Evolutionary conservation across 331 rosid genomes (phyloP).

Genomic region (Prunus yedoensis): DNA sequence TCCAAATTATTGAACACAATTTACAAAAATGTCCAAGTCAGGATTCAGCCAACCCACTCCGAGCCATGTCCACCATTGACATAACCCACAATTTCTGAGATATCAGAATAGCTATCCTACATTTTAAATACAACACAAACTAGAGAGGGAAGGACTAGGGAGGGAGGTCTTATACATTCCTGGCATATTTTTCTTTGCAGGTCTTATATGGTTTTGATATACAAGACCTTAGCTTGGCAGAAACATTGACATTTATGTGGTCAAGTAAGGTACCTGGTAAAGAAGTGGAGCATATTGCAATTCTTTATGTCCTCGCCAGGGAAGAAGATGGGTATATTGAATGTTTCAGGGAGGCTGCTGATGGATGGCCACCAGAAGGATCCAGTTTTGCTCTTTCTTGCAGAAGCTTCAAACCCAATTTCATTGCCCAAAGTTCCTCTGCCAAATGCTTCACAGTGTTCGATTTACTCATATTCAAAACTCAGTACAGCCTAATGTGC

Average conservation of each 20-base stretch:
- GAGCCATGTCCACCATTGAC: neutral
- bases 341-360: constrained; percentile 81
- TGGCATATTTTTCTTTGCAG: neutral
- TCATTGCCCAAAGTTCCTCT: constrained; percentile 99
- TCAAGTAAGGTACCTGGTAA: constrained; percentile 62
- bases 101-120: neutral
- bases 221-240: neutral
- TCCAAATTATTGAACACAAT: neutral
- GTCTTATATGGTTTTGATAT: neutral
- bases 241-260: constrained; percentile 7
- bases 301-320: constrained; percentile 80
- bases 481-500: constrained; percentile 55
- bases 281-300: constrained; percentile 98
- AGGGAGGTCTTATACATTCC: neutral
- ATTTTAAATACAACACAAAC: neutral
- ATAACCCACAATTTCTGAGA: neutral
- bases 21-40: neutral
- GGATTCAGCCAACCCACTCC: too few relatives aligned
- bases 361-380: constrained; percentile 97
- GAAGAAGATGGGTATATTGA: constrained; percentile 77
- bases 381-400: constrained; percentile 91
- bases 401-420: constrained; percentile 90
- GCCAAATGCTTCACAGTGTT: constrained; percentile 89
- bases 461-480: constrained; percentile 78
- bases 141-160: neutral